A percentile compares a stretch with the other conserved stretches of the same genome.
Evolutionary conservation across 2,329 filamentous ascomycete genomes (phyloP).

Genomic region (Colletotrichum lentis): DNA sequence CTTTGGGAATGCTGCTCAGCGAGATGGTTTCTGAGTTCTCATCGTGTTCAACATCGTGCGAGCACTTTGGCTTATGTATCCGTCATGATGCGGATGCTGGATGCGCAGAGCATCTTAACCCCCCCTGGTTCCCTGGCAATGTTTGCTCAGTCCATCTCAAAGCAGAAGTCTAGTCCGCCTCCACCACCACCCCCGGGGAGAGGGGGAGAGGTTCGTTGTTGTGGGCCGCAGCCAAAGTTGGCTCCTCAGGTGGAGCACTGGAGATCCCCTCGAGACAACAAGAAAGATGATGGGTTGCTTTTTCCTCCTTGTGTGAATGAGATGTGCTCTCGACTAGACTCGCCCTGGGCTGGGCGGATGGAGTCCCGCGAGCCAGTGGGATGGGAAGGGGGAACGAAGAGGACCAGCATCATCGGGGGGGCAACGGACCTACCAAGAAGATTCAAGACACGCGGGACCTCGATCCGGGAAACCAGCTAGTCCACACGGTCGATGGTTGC

Average conservation of each 20-base stretch:
- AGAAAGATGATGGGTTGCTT: slow-evolving; percentile 18
- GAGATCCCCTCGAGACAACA: slow-evolving; percentile 2
- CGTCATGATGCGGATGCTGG: not conserved
- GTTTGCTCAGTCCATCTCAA: slow-evolving; percentile 21
- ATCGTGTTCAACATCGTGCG: not conserved
- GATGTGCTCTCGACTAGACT: slow-evolving; percentile 10
- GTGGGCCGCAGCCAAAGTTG: slow-evolving; percentile 4
- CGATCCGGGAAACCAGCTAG: slow-evolving; percentile 5
- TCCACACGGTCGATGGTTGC: slow-evolving; percentile 5
- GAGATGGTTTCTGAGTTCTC: not conserved
- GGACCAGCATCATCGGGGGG: too few species aligned
- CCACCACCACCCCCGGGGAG: too few species aligned
- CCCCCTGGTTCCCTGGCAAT: slow-evolving; percentile 2
- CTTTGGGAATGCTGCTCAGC: slow-evolving; percentile 13
- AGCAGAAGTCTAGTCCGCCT: not conserved
- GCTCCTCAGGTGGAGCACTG: not conserved
- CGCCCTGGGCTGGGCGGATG: slow-evolving; percentile 13
- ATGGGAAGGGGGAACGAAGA: not conserved
- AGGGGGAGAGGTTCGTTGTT: too few species aligned
- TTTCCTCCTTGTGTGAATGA: not conserved
- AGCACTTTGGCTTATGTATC: slow-evolving; percentile 21
- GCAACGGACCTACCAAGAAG: not conserved
- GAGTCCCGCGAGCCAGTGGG: slow-evolving; percentile 13
- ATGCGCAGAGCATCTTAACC: not conserved
- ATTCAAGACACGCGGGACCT: slow-evolving; percentile 22